phyloP scores from a whole-genome alignment of 768 basidiomycete genomes.

The Brasilioporus rufonigricans region DNA sequence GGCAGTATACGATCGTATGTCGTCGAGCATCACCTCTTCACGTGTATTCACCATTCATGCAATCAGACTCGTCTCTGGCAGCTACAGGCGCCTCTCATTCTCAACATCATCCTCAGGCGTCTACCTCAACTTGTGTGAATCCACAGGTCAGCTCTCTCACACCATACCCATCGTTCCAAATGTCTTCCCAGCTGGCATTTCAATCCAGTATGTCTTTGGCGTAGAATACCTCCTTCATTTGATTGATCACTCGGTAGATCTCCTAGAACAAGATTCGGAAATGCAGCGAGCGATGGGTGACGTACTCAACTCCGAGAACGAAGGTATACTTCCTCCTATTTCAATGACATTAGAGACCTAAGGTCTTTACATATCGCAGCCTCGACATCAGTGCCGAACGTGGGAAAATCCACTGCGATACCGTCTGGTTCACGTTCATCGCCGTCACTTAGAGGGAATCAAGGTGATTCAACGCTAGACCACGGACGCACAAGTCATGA shows the following conservation, averaged over 20 bases:
- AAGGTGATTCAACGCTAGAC: conserved; percentile 1
- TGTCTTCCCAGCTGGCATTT: conserved; percentile 48
- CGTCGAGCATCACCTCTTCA: not conserved
- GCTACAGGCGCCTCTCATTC: conserved; percentile 12
- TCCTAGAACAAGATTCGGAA: conserved; percentile 67
- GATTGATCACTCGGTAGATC: conserved; percentile 40
- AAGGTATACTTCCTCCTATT: conserved; percentile 20
- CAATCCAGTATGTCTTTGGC: conserved; percentile 51
- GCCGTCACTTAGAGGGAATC: conserved; percentile 10
- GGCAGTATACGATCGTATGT: conserved; percentile 38
- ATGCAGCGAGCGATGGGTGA: conserved; percentile 65
- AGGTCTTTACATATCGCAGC: conserved; percentile 5
- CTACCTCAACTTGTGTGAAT: conserved; percentile 37
- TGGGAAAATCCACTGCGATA: not conserved
- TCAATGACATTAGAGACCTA: not conserved
- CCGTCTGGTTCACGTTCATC: conserved; percentile 14
- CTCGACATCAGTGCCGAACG: conserved; percentile 11
- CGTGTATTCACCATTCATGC: conserved; percentile 1
- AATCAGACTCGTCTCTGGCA: conserved; percentile 14
- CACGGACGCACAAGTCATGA: conserved; percentile 13
- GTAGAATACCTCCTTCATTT: not conserved
- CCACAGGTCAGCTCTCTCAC: conserved; percentile 56
- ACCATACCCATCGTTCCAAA: conserved; percentile 49
- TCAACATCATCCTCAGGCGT: conserved; percentile 21
- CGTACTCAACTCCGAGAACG: conserved; percentile 51